Evolutionary conservation across 768 basidiomycete genomes (phyloP).

Genomic region (Leccinum sublutescens): DNA sequence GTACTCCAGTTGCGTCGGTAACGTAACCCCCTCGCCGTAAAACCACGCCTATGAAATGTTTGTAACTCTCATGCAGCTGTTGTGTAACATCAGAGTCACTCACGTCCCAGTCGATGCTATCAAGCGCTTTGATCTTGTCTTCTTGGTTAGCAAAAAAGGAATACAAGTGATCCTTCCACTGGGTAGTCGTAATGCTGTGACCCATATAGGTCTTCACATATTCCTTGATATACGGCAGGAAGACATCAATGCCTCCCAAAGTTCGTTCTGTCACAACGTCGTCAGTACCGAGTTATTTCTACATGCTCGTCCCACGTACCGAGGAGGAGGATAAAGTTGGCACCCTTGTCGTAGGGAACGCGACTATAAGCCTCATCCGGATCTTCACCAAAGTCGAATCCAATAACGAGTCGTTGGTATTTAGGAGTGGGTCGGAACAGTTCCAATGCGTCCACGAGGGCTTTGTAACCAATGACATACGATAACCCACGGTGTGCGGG

Average conservation of each 20-base stretch:
- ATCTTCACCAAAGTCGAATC: conserved; percentile 70
- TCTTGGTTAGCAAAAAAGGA: conserved; percentile 44
- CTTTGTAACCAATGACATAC: conserved; percentile 73
- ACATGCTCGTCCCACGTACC: conserved; percentile 39
- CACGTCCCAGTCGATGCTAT: conserved; percentile 58
- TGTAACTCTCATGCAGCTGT: neutral
- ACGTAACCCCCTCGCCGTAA: conserved; percentile 49
- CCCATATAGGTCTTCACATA: conserved; percentile 57
- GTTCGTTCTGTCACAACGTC: conserved; percentile 39
- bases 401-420: conserved; percentile 78
- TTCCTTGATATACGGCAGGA: conserved; percentile 55
- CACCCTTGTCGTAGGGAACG: conserved; percentile 88
- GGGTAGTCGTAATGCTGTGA: conserved; percentile 52
- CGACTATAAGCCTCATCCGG: conserved; percentile 73
- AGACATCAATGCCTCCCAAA: conserved; percentile 54
- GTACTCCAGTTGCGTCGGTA: conserved; percentile 51
- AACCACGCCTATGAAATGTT: conserved; percentile 46
- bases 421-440: conserved; percentile 55
- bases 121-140: conserved; percentile 47
- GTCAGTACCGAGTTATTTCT: neutral
- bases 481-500: conserved; percentile 78
- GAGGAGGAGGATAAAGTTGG: conserved; percentile 82
- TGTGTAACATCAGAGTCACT: conserved; percentile 12
- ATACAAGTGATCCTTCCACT: conserved; percentile 60
- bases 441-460: conserved; percentile 67